These are phyloP conservation scores for Malus hybrid DNA, from an alignment of 331 rosid species.

Conservation along the genomic window DNA sequence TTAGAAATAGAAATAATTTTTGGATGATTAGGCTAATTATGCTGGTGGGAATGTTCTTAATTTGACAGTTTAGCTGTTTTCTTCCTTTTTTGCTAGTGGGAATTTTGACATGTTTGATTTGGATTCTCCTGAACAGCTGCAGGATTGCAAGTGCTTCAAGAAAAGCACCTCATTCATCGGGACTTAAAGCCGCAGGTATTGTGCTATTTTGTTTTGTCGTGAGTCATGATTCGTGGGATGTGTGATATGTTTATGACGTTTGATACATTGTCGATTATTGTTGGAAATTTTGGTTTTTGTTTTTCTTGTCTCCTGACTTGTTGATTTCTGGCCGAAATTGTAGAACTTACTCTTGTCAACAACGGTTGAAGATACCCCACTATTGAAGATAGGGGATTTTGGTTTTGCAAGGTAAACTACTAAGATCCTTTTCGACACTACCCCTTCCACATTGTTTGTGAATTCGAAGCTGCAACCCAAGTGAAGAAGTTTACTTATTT, in stretches of 20 bases:
- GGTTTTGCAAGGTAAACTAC: constrained; percentile 87
- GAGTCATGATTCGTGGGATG: background rate
- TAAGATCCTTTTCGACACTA: background rate
- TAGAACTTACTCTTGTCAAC: constrained; percentile 86
- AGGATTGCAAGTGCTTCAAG: constrained; percentile 89
- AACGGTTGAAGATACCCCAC: constrained; percentile 35
- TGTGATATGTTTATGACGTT: background rate
- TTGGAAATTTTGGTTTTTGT: background rate
- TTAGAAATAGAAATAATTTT: background rate
- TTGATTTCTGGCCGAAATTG: constrained; percentile 24
- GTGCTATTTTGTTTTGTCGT: background rate
- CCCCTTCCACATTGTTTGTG: background rate
- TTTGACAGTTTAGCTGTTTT: background rate
- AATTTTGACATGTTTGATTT: constrained; percentile 12
- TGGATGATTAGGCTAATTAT: background rate
- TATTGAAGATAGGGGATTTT: constrained; percentile 90
- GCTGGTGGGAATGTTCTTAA: constrained; percentile 5
- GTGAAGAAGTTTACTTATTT: background rate
- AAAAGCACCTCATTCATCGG: constrained; percentile 84
- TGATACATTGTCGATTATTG: background rate
- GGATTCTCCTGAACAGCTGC: constrained; percentile 49
- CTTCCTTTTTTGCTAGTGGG: background rate
- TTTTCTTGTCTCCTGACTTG: background rate
- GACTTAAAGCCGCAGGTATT: constrained; percentile 91
- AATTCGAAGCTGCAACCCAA: background rate